Base-by-base conservation (phyloP, 2,329 filamentous ascomycete species). In the Phoma sp. region DNA sequence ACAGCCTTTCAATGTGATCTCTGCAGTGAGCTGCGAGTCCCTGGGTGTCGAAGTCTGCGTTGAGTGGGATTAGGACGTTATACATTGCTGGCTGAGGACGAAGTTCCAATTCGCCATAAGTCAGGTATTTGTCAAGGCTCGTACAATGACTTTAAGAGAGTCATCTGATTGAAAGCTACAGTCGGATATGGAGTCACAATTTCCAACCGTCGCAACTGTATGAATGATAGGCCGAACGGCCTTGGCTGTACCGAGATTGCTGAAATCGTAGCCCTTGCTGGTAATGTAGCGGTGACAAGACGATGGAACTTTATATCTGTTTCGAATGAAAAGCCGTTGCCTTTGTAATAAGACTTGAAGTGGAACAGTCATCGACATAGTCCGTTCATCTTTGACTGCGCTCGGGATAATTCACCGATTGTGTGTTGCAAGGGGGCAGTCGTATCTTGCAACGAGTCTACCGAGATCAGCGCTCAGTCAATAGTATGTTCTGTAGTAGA, bases 401-500 rank as follows among this genome's bases (percentile, higher is more conserved):
- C 7, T 21, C 31, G 19, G 13, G 21, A 6, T 8, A 13, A 31
- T 25, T 25, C 10, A 44, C 50, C 17, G 17, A 17, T 17, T 17
- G 17, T 17, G 17, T 17, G 17, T 17, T 17, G 17, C 17, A 17
- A 17, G 17, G 17, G 83, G 83, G 57, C 82, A 85, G 63, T 85
- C 82, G 46, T 78, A 84, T 1, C 81, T 81, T 1, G 45, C 50
- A 2, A 83, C 72, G 0, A 84, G 68, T 46, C 79, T 73, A 35
- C 52, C 52, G 39, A 62, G 74, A 33, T 78, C 80, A 0, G 77
- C 73, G 0, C 81, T 81, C 33, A 83, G 79, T 15, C 81, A 79
- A 52, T 81, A 82, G 49, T 74, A 80, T 0, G 71, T 74, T 53
- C 84, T 82, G 2, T 82, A 72, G 52, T 81, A 83, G n/a, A 76